Base-by-base conservation (phyloP, 345 rosid species). In the Sonneratia alba region DNA sequence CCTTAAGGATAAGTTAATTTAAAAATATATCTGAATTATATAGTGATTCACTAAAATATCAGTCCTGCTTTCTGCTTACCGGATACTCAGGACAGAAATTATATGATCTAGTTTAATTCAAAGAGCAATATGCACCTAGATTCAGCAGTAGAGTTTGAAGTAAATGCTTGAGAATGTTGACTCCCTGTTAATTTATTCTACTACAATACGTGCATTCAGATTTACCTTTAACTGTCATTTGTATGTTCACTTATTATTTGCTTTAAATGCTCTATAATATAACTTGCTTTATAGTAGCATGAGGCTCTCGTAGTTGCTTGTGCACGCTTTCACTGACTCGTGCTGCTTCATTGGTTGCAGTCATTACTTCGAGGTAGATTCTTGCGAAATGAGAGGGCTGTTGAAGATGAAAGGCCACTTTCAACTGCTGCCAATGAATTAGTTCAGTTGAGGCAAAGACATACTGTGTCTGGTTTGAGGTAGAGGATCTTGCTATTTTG, bases 381-480 rank as follows among this genome's bases (percentile, higher is more conserved):
- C 79, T 83, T 95, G 82, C 81, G 97, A 71, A 88, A 83, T 76
- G 99, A 95, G 84, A 86, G 88, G 79, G 81, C 91, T 48, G 89
- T 77, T 57, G 92, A 87, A 79, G 90, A 78, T 42, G 97, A 88
- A 81, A 87, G 94, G 78, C 87, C 90, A 16, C 86, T 89, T 68
- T 89, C 98, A 64, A 76, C 77, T 76, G 99, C 96, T 48, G 85
- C 99, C 36, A 74, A 87, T 77, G 98, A 95, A 83, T 85, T 95
- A 78, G 85, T 85, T 76, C 98, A 90, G 84, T 79, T 95, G 75
- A 89, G 98, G 78, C 97, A 87, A 76, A 86, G 93, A 6, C 91
- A 90, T 74, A 87, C 98, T 36, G 97, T 95, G 71, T 95, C 98
- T 73, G 98, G 97, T 73, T 83, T 92, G 79, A 89, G 99, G 99